Conservation (phyloP, 1,284 basidiomycete genomes). For the Stereum hirsutum region DNA sequence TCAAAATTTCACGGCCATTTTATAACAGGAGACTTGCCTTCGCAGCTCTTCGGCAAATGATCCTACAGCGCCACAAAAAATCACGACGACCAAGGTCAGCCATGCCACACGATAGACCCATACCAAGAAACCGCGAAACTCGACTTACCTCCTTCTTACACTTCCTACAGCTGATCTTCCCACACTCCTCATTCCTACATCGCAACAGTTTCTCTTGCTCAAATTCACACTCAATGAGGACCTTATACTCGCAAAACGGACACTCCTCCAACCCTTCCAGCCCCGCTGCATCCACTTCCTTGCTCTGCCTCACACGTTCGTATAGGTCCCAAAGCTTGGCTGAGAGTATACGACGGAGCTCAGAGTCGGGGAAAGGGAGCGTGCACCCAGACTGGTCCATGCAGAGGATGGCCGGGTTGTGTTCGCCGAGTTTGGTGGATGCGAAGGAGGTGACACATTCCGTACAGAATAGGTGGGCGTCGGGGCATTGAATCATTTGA, state of each 20-base stretch:
- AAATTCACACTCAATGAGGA: slow-evolving; percentile 78
- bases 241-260: slow-evolving; percentile 80
- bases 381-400: slow-evolving; percentile 76
- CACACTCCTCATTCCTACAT: slow-evolving; percentile 69
- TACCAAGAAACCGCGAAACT: not conserved
- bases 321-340: slow-evolving; percentile 60
- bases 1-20: not conserved
- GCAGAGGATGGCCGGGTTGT: slow-evolving; percentile 50
- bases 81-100: too few relatives aligned
- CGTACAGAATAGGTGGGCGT: slow-evolving; percentile 50
- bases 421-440: slow-evolving; percentile 24
- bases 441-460: slow-evolving; percentile 32
- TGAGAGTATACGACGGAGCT: slow-evolving; percentile 55
- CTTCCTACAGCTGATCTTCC: slow-evolving; percentile 62
- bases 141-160: slow-evolving; percentile 65
- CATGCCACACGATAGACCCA: too few relatives aligned
- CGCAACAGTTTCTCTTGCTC: slow-evolving; percentile 69
- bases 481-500: slow-evolving; percentile 78
- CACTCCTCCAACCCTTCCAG: slow-evolving; percentile 75
- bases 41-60: slow-evolving; percentile 81
- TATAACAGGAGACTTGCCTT: slow-evolving; percentile 37
- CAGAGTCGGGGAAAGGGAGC: slow-evolving; percentile 55
- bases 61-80: slow-evolving; percentile 35
- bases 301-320: slow-evolving; percentile 67
- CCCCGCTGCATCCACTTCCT: slow-evolving; percentile 68